phyloP scores from a whole-genome alignment of 2,329 filamentous ascomycete species.

The Sporothrix sp. region DNA sequence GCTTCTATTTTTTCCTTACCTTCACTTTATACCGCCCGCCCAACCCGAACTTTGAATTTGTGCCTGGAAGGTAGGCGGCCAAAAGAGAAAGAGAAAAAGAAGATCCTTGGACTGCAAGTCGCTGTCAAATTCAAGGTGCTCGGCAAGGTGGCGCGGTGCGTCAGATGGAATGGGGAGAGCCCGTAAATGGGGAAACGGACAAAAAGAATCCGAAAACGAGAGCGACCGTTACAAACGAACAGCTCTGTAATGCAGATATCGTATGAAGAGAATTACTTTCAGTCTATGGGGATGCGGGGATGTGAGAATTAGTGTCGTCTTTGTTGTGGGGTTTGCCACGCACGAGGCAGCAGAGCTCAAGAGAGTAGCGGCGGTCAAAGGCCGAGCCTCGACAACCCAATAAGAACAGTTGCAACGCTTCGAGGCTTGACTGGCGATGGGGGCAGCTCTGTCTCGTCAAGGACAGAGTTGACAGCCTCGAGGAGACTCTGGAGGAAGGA shows the following conservation, averaged over 20 bases:
- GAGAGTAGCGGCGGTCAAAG: not conserved
- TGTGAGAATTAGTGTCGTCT: not conserved
- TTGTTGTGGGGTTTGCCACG: not conserved
- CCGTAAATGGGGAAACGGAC: not conserved
- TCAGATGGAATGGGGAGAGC: not conserved
- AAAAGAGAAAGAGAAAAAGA: too few relatives aligned
- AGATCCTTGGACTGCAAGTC: too few relatives aligned
- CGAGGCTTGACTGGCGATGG: too few relatives aligned
- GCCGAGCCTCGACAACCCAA: not conserved
- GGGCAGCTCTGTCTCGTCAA: too few relatives aligned
- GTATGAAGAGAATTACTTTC: not conserved
- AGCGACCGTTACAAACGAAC: too few relatives aligned
- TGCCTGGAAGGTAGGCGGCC: not conserved
- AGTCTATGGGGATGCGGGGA: not conserved
- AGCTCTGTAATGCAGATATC: not conserved
- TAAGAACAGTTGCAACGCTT: not conserved
- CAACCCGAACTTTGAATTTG: not conserved
- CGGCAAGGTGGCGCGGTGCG: too few relatives aligned
- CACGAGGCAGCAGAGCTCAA: not conserved
- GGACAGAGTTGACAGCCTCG: too few relatives aligned
- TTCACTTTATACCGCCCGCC: not conserved
- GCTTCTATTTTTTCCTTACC: not conserved
- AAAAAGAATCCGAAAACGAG: not conserved
- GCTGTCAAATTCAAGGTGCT: too few relatives aligned
- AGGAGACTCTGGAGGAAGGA: too few relatives aligned